Conservation (phyloP, 257 asterid species). For the Primulina huaijiensis region DNA sequence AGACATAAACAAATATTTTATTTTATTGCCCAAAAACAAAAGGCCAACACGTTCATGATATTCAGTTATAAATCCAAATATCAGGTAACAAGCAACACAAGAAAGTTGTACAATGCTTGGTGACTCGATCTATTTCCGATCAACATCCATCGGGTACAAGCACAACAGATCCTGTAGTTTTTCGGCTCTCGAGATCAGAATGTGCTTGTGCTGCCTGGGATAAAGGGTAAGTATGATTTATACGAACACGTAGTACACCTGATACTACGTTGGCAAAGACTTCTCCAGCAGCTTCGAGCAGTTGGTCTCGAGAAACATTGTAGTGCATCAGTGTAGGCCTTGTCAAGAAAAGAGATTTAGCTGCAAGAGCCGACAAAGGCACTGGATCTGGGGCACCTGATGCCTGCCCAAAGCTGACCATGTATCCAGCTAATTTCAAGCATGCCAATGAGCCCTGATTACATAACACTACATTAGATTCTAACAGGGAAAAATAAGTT, state of each 20-base stretch:
- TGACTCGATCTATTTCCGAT: neutral
- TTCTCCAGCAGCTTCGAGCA: constrained; percentile 72
- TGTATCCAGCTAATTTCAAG: constrained; percentile 74
- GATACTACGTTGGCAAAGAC: constrained; percentile 63
- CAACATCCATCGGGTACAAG: constrained; percentile 56
- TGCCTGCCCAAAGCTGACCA: constrained; percentile 93
- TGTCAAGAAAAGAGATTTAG: constrained; percentile 81
- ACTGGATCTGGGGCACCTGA: constrained; percentile 78
- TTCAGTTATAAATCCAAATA: neutral
- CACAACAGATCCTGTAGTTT: constrained; percentile 81
- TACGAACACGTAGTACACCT: constrained; percentile 58
- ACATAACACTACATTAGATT: constrained; percentile 19
- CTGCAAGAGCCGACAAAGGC: constrained; percentile 62
- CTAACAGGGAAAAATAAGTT: neutral
- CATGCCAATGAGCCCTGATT: constrained; percentile 85
- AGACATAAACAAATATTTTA: neutral
- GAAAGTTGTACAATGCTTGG: neutral
- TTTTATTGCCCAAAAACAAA: neutral
- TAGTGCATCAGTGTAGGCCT: constrained; percentile 79
- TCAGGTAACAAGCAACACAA: neutral
- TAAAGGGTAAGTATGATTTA: constrained; percentile 71
- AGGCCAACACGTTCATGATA: neutral
- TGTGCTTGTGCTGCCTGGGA: constrained; percentile 88
- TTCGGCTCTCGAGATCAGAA: constrained; percentile 69
- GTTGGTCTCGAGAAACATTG: constrained; percentile 57